Percentiles rank a stretch among this genome's conserved stretches.
These are phyloP conservation scores for Chlorella ohadii DNA, from an alignment of 139 green algal species.

Conservation along the genomic window DNA sequence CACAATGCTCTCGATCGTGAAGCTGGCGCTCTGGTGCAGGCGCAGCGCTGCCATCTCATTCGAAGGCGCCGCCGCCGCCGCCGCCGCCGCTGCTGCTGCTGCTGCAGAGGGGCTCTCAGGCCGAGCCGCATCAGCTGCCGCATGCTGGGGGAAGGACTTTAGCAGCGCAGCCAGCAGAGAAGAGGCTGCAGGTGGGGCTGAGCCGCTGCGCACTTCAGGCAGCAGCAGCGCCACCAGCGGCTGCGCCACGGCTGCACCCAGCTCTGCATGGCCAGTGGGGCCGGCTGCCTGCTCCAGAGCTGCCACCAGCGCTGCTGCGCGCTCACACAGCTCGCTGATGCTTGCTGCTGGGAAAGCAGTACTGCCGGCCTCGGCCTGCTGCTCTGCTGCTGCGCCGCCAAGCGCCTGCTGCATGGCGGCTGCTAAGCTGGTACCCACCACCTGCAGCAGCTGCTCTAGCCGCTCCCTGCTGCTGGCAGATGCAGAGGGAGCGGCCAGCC, in stretches of 20 bases:
- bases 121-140: neutral
- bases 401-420: constrained; percentile 22
- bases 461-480: neutral
- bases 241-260: constrained; percentile 10
- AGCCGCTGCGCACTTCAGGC: constrained; percentile 27
- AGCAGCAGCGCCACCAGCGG: constrained; percentile 32
- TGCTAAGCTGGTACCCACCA: constrained; percentile 1
- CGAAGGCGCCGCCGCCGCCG: neutral
- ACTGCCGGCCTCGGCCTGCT: neutral
- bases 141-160: constrained; percentile 36
- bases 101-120: neutral
- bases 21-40: constrained; percentile 37
- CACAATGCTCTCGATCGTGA: constrained; percentile 38
- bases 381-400: neutral
- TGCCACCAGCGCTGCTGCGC: neutral
- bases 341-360: neutral
- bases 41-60: neutral
- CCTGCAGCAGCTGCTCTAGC: constrained; percentile 18
- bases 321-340: neutral
- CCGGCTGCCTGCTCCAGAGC: constrained; percentile 5
- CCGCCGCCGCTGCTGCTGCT: neutral
- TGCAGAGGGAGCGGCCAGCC: neutral
- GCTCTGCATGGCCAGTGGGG: neutral
- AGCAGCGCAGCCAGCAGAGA: constrained; percentile 31
- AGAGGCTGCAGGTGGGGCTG: constrained; percentile 8